These are phyloP conservation scores for Favolaschia claudopus DNA, from an alignment of 768 basidiomycete genomes.

Conservation along the genomic window DNA sequence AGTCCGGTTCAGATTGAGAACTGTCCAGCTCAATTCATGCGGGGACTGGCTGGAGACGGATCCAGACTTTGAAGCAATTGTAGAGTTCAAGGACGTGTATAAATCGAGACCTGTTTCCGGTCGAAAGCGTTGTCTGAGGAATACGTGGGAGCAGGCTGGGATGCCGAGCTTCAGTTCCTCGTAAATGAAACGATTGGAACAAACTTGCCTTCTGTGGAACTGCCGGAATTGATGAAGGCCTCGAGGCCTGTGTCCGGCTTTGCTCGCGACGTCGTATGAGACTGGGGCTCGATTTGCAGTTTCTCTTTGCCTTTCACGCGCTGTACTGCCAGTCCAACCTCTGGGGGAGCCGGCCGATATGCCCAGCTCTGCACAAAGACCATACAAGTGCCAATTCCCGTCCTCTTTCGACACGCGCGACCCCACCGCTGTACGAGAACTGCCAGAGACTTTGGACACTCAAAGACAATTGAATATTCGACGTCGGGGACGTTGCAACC, in stretches of 20 bases:
- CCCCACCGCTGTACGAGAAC: constrained; percentile 29
- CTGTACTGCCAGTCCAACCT: background rate
- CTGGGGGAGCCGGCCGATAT: constrained; percentile 3
- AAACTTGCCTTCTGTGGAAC: background rate
- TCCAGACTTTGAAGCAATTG: background rate
- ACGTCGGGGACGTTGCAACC: constrained; percentile 39
- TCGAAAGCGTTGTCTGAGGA: constrained; percentile 13
- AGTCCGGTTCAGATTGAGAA: background rate
- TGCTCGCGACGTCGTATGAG: background rate
- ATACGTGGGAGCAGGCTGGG: constrained; percentile 17
- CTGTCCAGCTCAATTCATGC: constrained; percentile 11
- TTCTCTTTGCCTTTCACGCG: background rate
- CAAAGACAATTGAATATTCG: constrained; percentile 29
- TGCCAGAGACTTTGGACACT: constrained; percentile 23
- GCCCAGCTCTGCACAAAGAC: constrained; percentile 25
- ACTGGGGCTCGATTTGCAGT: constrained; percentile 1
- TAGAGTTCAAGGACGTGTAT: background rate
- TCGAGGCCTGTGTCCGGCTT: constrained; percentile 9
- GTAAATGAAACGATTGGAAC: background rate
- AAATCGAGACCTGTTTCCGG: constrained; percentile 9
- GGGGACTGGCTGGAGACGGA: background rate
- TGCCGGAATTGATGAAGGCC: constrained; percentile 20
- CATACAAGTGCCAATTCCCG: constrained; percentile 7
- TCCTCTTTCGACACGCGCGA: background rate
- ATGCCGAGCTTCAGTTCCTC: background rate